Percentiles rank a stretch among this genome's conserved stretches.
phyloP scores from a whole-genome alignment of 306 rosid species.

The Gleditsia sinensis region DNA sequence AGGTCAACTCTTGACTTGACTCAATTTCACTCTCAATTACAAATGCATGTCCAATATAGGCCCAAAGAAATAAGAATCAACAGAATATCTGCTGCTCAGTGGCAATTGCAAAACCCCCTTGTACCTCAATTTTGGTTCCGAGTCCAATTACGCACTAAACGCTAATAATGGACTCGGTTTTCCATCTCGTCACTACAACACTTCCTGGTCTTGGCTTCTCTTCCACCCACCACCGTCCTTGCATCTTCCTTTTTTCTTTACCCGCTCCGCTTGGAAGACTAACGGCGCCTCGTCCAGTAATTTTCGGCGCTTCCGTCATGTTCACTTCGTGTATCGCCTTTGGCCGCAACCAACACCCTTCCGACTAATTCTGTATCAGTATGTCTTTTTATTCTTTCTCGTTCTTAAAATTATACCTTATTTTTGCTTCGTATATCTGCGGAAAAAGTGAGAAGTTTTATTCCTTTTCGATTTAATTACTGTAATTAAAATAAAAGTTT shows the following conservation, averaged over 20 bases:
- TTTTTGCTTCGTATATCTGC: neutral
- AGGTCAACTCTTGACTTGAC: too few relatives aligned
- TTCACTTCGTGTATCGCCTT: conserved; percentile 37
- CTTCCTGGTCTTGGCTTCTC: conserved; percentile 33
- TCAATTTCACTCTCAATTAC: too few relatives aligned
- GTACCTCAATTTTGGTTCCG: neutral
- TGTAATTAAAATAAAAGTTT: neutral
- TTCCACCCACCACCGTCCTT: conserved; percentile 31
- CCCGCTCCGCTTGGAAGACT: conserved; percentile 28
- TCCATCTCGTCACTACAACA: conserved; percentile 32
- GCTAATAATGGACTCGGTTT: conserved; percentile 52
- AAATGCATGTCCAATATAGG: too few relatives aligned
- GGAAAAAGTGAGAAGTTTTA: neutral
- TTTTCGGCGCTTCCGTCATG: conserved; percentile 30
- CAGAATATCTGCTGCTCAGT: neutral
- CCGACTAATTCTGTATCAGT: conserved; percentile 67
- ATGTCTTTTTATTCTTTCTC: conserved; percentile 13
- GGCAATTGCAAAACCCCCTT: neutral
- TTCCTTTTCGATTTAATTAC: neutral
- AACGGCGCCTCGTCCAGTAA: conserved; percentile 8
- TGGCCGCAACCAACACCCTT: conserved; percentile 49
- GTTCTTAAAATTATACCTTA: neutral
- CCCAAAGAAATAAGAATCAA: too few relatives aligned
- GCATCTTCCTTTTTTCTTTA: conserved; percentile 24
- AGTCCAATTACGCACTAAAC: conserved; percentile 6